Evolutionary conservation across 2,329 filamentous ascomycete species (phyloP).

Genomic region (Neonectria magnoliae): DNA sequence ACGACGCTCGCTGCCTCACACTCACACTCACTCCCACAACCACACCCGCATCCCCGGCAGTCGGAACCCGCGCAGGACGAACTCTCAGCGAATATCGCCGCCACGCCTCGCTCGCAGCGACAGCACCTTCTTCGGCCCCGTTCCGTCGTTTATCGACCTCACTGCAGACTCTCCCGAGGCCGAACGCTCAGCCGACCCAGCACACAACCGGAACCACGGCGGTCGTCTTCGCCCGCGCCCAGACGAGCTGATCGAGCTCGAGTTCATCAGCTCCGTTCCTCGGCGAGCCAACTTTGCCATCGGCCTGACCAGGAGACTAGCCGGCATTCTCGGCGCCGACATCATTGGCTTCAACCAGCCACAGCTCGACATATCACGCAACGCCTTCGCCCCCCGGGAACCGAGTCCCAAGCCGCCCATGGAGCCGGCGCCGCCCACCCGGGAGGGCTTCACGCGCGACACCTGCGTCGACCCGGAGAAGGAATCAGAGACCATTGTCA

Average conservation of each 20-base stretch:
- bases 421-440: constrained; percentile 71
- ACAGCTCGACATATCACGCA: constrained; percentile 40
- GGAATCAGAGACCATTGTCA: constrained; percentile 74
- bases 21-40: constrained; percentile 32
- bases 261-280: constrained; percentile 35
- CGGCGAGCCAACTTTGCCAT: constrained; percentile 32
- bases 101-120: constrained; percentile 58
- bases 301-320: constrained; percentile 40
- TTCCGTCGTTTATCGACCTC: constrained; percentile 60
- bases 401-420: constrained; percentile 59
- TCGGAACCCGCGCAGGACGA: constrained; percentile 54
- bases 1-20: constrained; percentile 42
- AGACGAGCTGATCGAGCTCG: constrained; percentile 41
- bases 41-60: constrained; percentile 20
- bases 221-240: constrained; percentile 21
- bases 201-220: constrained; percentile 23
- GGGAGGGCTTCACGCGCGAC: constrained; percentile 82
- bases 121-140: constrained; percentile 51
- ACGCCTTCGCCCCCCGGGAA: constrained; percentile 46
- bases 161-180: constrained; percentile 57
- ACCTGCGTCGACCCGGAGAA: constrained; percentile 54
- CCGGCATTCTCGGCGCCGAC: constrained; percentile 39
- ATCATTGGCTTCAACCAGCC: constrained; percentile 36
- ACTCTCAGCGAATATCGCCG: constrained; percentile 52
- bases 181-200: constrained; percentile 39